Evolutionary conservation across 306 rosid genomes (phyloP).

Genomic region (Carpinus viminea): DNA sequence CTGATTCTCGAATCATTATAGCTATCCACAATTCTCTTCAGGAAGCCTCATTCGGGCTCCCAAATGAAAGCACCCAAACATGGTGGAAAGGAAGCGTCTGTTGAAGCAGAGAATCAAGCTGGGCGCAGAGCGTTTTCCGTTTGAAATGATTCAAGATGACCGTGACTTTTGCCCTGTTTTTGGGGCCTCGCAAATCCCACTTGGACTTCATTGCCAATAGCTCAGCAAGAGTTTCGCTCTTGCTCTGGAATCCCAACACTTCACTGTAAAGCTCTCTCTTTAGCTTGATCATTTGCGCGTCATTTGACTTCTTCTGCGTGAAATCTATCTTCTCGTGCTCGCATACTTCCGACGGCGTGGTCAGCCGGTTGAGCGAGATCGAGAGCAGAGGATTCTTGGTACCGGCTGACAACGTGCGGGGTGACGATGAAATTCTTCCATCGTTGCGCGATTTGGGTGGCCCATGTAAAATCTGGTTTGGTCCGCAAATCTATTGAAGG

Average conservation of each 20-base stretch:
- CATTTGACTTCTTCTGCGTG: conserved; percentile 84
- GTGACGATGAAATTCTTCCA: conserved; percentile 69
- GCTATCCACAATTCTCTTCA: conserved; percentile 80
- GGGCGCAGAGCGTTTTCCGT: conserved; percentile 91
- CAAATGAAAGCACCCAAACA: conserved; percentile 95
- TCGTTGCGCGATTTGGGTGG: conserved; percentile 72
- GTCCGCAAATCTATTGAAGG: conserved; percentile 75
- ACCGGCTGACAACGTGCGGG: conserved; percentile 63
- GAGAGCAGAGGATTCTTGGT: conserved; percentile 63
- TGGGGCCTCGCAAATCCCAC: conserved; percentile 62
- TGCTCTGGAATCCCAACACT: conserved; percentile 63
- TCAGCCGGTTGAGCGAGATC: conserved; percentile 25
- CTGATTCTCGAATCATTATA: conserved; percentile 81
- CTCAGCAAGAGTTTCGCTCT: conserved; percentile 57
- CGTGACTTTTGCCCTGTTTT: conserved; percentile 65
- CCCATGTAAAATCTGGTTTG: conserved; percentile 81
- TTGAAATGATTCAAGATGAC: conserved; percentile 90
- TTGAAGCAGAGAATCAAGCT: conserved; percentile 72
- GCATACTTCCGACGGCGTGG: conserved; percentile 49
- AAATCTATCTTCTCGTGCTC: conserved; percentile 86
- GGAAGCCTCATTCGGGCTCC: conserved; percentile 87
- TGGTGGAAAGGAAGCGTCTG: conserved; percentile 89
- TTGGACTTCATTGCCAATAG: conserved; percentile 81
- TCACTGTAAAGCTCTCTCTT: conserved; percentile 74
- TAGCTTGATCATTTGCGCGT: conserved; percentile 72